phyloP scores from a whole-genome alignment of 768 basidiomycete genomes.

The Serpula lacrymans region DNA sequence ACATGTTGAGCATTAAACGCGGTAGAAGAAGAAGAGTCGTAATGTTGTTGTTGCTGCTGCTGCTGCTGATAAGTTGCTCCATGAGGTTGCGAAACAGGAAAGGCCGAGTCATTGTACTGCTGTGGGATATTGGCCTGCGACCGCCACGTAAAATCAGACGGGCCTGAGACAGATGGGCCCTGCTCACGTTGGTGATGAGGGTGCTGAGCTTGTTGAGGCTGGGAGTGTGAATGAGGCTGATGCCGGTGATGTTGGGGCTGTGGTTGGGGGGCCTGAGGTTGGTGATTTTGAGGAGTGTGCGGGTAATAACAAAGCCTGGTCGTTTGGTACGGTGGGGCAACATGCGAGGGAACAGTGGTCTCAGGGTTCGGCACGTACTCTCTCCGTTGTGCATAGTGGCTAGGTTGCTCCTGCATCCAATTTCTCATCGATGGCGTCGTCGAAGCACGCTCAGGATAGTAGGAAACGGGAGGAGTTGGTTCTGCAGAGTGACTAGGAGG shows the following conservation, averaged over 20 bases:
- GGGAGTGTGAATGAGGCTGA: constrained; percentile 8
- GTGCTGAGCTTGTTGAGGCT: constrained; percentile 14
- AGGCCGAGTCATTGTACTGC: no score
- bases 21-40: no score
- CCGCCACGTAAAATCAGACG: constrained; percentile 15
- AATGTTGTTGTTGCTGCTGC: constrained; percentile 1
- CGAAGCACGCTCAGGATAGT: no score
- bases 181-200: constrained; percentile 14
- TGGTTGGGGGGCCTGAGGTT: constrained; percentile 8
- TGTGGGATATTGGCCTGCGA: constrained; percentile 5
- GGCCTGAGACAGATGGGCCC: constrained; percentile 11
- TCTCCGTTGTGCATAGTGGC: no score
- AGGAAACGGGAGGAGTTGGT: no score
- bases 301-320: constrained; percentile 25
- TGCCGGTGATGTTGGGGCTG: constrained; percentile 15
- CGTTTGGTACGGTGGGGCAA: no score
- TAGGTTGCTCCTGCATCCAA: no score
- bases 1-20: constrained; percentile 6
- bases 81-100: constrained; percentile 8
- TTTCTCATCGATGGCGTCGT: no score
- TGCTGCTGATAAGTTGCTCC: constrained; percentile 10
- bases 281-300: constrained; percentile 18
- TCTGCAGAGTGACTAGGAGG: constrained; percentile 3
- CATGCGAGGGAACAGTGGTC: no score
- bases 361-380: no score